Conservation (phyloP, 371 early-diverging fungal genomes). For the Cokeromyces recurvatus region DNA sequence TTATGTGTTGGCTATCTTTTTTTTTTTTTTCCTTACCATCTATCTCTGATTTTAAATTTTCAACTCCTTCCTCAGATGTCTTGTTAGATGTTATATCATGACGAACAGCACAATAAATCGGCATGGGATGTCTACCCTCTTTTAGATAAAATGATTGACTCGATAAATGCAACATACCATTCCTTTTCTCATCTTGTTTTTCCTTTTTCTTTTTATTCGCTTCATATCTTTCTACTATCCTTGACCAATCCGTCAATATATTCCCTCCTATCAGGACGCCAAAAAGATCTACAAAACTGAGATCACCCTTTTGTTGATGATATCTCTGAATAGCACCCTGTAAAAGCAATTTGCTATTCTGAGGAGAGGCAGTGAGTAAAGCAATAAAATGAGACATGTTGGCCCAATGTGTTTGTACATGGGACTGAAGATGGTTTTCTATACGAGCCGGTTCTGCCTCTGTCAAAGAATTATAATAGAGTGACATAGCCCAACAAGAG, state of each 20-base stretch:
- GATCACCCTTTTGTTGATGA: conserved; percentile 35
- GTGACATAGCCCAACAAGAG: conserved; percentile 51
- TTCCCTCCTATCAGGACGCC: conserved; percentile 59
- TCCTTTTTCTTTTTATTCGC: conserved; percentile 10
- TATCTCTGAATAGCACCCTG: conserved; percentile 52
- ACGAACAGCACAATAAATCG: conserved; percentile 72
- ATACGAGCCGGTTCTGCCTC: conserved; percentile 15
- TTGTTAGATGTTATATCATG: conserved; percentile 55
- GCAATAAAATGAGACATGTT: conserved; percentile 36
- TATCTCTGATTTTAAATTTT: not conserved
- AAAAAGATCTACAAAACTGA: conserved; percentile 67
- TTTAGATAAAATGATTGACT: conserved; percentile 43
- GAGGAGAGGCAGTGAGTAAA: conserved; percentile 28
- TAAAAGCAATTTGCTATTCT: conserved; percentile 42
- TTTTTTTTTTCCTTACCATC: not conserved
- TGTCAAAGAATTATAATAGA: conserved; percentile 31
- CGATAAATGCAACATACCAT: conserved; percentile 14
- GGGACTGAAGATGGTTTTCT: conserved; percentile 21
- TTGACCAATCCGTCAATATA: conserved; percentile 45
- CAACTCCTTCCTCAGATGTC: not conserved
- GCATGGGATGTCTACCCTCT: conserved; percentile 63
- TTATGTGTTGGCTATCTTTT: too few species aligned
- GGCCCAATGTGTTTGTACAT: conserved; percentile 37
- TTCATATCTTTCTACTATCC: too few species aligned
- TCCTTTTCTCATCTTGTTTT: conserved; percentile 6